Percentiles rank a stretch among this genome's conserved stretches.
These are phyloP conservation scores for Exserohilum turcica DNA, from an alignment of 2,329 filamentous ascomycete species.

Conservation along the genomic window DNA sequence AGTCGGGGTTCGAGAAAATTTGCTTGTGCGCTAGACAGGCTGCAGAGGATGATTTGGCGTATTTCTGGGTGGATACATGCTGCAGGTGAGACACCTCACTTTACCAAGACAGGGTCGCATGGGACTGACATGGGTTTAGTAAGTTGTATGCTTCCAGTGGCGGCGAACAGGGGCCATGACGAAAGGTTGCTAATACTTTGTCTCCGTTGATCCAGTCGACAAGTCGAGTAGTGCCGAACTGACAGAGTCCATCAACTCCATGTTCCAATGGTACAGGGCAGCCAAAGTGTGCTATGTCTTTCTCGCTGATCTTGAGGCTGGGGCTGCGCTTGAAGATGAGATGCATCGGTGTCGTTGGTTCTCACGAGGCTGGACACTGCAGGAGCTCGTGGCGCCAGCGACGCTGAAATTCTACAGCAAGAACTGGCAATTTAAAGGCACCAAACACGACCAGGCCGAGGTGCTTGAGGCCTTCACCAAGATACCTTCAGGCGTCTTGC, in stretches of 20 bases:
- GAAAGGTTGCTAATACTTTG: background rate
- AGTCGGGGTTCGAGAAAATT: conserved; percentile 15
- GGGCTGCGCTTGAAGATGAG: background rate
- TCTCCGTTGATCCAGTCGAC: conserved; percentile 6
- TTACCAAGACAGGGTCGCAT: background rate
- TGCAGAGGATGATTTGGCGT: conserved; percentile 12
- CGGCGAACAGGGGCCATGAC: background rate
- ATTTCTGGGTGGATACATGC: conserved; percentile 25
- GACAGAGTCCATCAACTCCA: conserved; percentile 22
- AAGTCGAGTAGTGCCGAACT: conserved; percentile 16
- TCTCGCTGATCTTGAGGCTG: conserved; percentile 7
- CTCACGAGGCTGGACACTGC: conserved; percentile 23
- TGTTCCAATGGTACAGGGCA: conserved; percentile 21
- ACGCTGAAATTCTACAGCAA: conserved; percentile 8
- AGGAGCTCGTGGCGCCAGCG: conserved; percentile 20
- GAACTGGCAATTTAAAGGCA: background rate
- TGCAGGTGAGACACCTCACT: conserved; percentile 10
- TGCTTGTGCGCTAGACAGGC: conserved; percentile 18
- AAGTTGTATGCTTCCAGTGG: background rate
- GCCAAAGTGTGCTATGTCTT: conserved; percentile 20
- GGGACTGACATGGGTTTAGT: background rate
- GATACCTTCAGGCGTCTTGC: background rate
- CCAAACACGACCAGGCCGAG: background rate
- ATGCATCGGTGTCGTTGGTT: conserved; percentile 23
- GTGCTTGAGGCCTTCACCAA: background rate